Base-by-base conservation (phyloP, 352 stramenopile genomes). In the Phytophthora fragariaefolia region DNA sequence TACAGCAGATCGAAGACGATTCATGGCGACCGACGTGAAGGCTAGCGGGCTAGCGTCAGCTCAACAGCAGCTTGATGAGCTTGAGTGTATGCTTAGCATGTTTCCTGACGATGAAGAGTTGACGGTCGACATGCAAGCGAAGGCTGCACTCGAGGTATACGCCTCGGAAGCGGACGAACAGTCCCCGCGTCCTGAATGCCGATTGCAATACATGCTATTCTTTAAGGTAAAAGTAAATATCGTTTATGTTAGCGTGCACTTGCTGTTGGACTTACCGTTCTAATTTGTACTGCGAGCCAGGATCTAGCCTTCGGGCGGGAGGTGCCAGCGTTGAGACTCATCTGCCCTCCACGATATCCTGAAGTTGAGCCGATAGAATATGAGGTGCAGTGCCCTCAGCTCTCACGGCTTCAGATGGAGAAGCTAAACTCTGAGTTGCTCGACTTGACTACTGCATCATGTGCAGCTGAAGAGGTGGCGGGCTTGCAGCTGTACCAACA, bases 61-160 rank as follows among this genome's bases (percentile, higher is more conserved):
- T 24, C 42, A 76, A 34, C 72, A 80, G 62, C 83, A 92, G 69
- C 58, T 83, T 47, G 83, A 92, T 17, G 85, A 93, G 70, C 71
- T 91, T n/a, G 83, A 89, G 58, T 93, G 85, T 63, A 83, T 93
- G 69, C 48, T 75, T 9, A 92, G 85, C 66, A 93, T 93, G 83
- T 93, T 93, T 46, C 76, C 71, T 2, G 63, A 56, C 13, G 46
- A 34, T 0, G 49, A 81, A 1, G 85, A 92, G 71, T 43, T 93
- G 10, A 38, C 60, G 1, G 70, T 81, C 7, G 72, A 89, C 46
- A 51, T n/a, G 2, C 43, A 65, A n/a, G 23, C 69, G 27, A 60
- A 69, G 56, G 1, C 20, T 75, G 38, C 71, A 73, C 47, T 81
- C 66, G 38, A 58, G 32, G 4, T 61, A n/a, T 73, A 60, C 23